Evolutionary conservation across 371 early-diverging fungal genomes (phyloP).

Genomic region (Mucor piriformis): DNA sequence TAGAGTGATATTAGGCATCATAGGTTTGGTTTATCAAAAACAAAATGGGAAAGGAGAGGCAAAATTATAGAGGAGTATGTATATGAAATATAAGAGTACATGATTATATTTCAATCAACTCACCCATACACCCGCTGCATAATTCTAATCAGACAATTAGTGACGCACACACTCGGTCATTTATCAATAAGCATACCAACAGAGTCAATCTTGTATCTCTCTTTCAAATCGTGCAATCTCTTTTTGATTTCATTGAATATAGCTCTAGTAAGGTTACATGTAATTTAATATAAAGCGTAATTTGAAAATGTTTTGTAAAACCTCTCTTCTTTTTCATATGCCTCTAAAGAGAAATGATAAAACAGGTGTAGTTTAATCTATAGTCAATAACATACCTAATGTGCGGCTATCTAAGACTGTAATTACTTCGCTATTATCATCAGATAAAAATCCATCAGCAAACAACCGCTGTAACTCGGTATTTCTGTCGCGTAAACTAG

Average conservation of each 20-base stretch:
- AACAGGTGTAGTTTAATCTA: neutral
- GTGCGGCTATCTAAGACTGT: conserved; percentile 5
- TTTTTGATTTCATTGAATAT: conserved; percentile 6
- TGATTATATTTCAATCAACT: conserved; percentile 17
- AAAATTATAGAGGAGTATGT: neutral
- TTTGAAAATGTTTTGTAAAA: neutral
- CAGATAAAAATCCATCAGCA: neutral
- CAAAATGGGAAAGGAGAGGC: neutral
- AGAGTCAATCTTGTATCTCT: conserved; percentile 10
- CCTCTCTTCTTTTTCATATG: conserved; percentile 21
- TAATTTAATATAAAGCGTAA: neutral
- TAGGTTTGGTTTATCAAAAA: neutral
- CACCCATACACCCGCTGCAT: conserved; percentile 17
- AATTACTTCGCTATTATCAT: neutral
- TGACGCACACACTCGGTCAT: neutral
- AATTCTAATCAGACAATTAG: conserved; percentile 2
- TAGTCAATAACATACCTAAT: neutral
- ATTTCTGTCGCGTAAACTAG: neutral
- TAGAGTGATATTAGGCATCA: neutral
- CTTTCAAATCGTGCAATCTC: conserved; percentile 9
- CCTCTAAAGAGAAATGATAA: conserved; percentile 3
- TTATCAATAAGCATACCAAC: conserved; percentile 7
- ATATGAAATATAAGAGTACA: neutral
- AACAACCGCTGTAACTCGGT: neutral
- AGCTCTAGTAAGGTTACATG: neutral